phyloP scores from a whole-genome alignment of 2,329 filamentous ascomycete species.

The Nannizziopsis barbatae region DNA sequence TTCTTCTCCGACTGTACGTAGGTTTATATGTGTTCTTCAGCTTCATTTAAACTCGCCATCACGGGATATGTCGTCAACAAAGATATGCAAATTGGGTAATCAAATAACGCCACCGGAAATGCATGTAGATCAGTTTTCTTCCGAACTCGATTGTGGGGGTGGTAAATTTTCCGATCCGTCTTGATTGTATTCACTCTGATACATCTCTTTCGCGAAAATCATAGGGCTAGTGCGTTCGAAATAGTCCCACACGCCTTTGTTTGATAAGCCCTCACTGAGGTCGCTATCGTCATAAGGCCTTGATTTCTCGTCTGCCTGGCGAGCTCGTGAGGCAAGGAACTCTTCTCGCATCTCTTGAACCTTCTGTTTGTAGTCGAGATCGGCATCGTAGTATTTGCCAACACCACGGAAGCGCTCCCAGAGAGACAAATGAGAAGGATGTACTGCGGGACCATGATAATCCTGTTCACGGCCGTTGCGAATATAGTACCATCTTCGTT shows the following conservation, averaged over 20 bases:
- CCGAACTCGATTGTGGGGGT: slow-evolving; percentile 7
- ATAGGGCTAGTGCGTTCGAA: slow-evolving; percentile 41
- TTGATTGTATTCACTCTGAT: background rate
- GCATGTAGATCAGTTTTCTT: slow-evolving; percentile 4
- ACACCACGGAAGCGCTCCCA: slow-evolving; percentile 76
- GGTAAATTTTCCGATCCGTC: slow-evolving; percentile 7
- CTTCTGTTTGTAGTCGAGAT: slow-evolving; percentile 70
- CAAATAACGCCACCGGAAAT: background rate
- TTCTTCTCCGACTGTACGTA: too few species aligned
- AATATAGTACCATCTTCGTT: slow-evolving; percentile 84
- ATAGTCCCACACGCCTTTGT: slow-evolving; percentile 42
- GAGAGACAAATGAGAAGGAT: slow-evolving; percentile 73
- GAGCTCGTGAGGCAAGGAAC: slow-evolving; percentile 41
- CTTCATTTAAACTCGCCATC: too few species aligned
- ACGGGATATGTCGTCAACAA: too few species aligned
- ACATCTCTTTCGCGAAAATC: slow-evolving; percentile 12
- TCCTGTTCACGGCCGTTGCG: slow-evolving; percentile 63
- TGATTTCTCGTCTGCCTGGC: slow-evolving; percentile 42
- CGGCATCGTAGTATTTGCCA: slow-evolving; percentile 71
- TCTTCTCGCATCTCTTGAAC: slow-evolving; percentile 66
- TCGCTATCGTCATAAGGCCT: slow-evolving; percentile 29
- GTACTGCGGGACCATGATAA: slow-evolving; percentile 88
- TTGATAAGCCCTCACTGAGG: slow-evolving; percentile 38
- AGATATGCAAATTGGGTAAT: too few species aligned
- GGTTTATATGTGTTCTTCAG: too few species aligned